Conservation (phyloP, 805 yeast species). For the Priceomyces fermenticarens region DNA sequence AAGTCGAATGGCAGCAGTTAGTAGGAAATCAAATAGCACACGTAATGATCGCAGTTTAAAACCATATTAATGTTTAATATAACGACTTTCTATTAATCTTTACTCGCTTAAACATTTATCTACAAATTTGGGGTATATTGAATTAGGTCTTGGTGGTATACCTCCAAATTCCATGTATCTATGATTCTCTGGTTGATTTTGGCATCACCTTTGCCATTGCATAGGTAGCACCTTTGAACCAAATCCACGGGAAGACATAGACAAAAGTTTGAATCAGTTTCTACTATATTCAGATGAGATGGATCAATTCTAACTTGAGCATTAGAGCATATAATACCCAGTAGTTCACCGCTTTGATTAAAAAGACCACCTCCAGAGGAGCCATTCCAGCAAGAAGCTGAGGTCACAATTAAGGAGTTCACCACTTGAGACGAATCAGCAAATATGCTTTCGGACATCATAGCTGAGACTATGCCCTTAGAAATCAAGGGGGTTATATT, state of each 20-base stretch:
- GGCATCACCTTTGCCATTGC: slow-evolving; percentile 4
- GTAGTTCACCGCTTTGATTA: slow-evolving; percentile 11
- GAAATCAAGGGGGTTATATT: slow-evolving; percentile 28
- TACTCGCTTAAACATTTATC: neutral
- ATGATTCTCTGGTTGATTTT: slow-evolving; percentile 11
- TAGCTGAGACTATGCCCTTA: slow-evolving; percentile 27
- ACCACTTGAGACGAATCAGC: slow-evolving; percentile 1
- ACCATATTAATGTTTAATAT: too few relatives aligned
- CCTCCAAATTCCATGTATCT: slow-evolving; percentile 21
- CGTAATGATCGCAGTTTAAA: too few relatives aligned
- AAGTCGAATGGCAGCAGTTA: neutral
- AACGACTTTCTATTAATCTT: too few relatives aligned
- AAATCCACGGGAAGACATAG: slow-evolving; percentile 33
- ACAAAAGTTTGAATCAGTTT: slow-evolving; percentile 29
- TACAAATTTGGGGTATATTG: slow-evolving; percentile 18
- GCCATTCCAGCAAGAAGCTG: slow-evolving; percentile 50
- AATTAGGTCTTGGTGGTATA: slow-evolving; percentile 19
- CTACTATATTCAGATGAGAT: slow-evolving; percentile 14
- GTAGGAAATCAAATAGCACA: too few relatives aligned
- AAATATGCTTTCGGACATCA: slow-evolving; percentile 10
- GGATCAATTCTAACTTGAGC: slow-evolving; percentile 28
- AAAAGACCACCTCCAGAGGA: slow-evolving; percentile 49
- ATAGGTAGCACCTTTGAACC: slow-evolving; percentile 19
- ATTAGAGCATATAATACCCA: slow-evolving; percentile 46
- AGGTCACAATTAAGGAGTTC: slow-evolving; percentile 27